phyloP scores from a whole-genome alignment of 768 basidiomycete species.

The Suillus sp. region DNA sequence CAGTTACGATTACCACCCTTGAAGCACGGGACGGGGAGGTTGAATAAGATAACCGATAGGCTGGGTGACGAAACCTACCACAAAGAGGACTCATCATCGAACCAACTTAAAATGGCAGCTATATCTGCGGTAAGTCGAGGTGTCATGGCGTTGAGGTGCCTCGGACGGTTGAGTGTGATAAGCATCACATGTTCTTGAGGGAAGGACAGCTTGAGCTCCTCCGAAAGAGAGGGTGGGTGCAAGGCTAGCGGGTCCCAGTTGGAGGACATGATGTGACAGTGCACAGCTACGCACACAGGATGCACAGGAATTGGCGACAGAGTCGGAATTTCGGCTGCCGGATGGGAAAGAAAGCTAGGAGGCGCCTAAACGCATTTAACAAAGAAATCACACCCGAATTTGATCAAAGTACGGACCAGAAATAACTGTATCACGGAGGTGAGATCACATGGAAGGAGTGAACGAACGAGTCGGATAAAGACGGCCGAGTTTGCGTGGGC shows the following conservation, averaged over 20 bases:
- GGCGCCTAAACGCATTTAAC: not conserved
- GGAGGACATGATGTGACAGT: conserved; percentile 7
- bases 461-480: not conserved
- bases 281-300: not conserved
- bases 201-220: conserved; percentile 41
- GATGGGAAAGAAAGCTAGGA: not conserved
- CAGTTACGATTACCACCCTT: conserved; percentile 78
- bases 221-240: conserved; percentile 34
- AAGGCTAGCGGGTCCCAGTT: conserved; percentile 2
- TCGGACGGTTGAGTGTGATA: conserved; percentile 67
- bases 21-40: not conserved
- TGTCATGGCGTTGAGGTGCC: conserved; percentile 73
- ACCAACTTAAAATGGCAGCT: conserved; percentile 61
- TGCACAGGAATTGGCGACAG: not conserved
- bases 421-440: not conserved
- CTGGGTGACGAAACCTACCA: conserved; percentile 51
- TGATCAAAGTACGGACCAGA: not conserved
- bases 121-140: conserved; percentile 58
- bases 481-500: conserved; percentile 20
- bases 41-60: not conserved
- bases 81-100: conserved; percentile 68
- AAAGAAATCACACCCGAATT: not conserved
- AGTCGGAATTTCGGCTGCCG: not conserved
- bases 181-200: conserved; percentile 55
- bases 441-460: conserved; percentile 7